phyloP scores from a whole-genome alignment of 73 alveolate species.

The Breviolum minutum region DNA sequence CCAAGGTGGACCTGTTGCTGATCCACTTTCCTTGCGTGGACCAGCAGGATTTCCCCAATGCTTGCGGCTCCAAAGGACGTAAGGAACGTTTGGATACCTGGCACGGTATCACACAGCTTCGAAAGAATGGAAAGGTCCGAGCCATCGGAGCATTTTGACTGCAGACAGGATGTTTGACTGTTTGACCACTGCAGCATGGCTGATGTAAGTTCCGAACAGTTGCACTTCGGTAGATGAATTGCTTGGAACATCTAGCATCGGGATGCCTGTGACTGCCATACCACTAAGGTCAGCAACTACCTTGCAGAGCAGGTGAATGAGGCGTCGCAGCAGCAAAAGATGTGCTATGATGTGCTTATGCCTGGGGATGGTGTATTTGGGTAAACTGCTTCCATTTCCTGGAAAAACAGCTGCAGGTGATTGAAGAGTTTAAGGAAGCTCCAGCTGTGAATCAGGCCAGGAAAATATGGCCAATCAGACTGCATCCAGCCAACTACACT shows the following conservation, averaged over 20 bases:
- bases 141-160: conserved; percentile 15
- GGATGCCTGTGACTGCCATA: background rate
- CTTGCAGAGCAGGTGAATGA: conserved; percentile 38
- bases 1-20: conserved; percentile 50
- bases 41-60: conserved; percentile 41
- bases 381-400: background rate
- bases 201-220: no score
- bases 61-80: conserved; percentile 27
- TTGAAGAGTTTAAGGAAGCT: conserved; percentile 64
- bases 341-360: background rate
- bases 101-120: conserved; percentile 62
- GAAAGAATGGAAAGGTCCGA: conserved; percentile 33
- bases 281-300: conserved; percentile 48
- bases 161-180: background rate
- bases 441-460: conserved; percentile 89
- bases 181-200: background rate
- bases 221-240: background rate
- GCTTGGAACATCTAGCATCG: no score
- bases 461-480: no score
- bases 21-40: conserved; percentile 64
- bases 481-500: background rate
- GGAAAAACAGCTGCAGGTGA: background rate
- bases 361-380: background rate
- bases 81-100: conserved; percentile 79
- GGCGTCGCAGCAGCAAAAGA: background rate